Evolutionary conservation across 2,329 filamentous ascomycete genomes (phyloP), one percentile per base, ranked within the genome.

Genomic region (Dryadomyces quercus-mongolicae): DNA sequence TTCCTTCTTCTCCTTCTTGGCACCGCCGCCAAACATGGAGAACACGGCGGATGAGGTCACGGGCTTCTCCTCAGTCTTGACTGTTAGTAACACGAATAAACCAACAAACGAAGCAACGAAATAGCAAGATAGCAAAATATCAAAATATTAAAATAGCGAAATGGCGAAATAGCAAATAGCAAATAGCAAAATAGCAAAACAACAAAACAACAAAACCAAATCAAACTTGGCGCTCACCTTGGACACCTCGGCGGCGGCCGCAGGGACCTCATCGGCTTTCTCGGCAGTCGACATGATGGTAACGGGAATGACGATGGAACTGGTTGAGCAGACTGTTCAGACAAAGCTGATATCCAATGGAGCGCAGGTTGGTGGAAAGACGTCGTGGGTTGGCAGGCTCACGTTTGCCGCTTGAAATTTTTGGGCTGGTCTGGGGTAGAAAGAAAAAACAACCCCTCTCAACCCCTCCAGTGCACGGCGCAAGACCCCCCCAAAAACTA

Each of bases 11-110:
- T 93, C 88, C 78, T 95, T 97, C 82, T 95, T 95, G 57, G 88
- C 88, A 59, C 93, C 93, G 60, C 93, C 93, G 63, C 93, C 93
- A 68, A 98, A 98, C 93, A 98, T 97, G 71, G 88, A 92, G 77
- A 97, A 97, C 60, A 97, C 88, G 62, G 80, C 77, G 9, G 81
- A 81, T 18, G 76, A 75, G 59, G 74, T 80, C 54, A 78, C 73
- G 55, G 74, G 69, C 65, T 71, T 67, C 58, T 66, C 64, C 10
- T 40, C 36, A 12, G 36, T 40, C 36, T 40, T 5, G 10, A 9
- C 21, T 21, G 31, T 54, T 51, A 47, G 53, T 42, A 56, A 55
- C 56, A 59, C 54, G 60, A 55, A 55, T 16, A 45, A n/a, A n/a
- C 48, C 31, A 18, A 46, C 21, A 7, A 47, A 40, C 47, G 31